Evolutionary conservation across 2,329 filamentous ascomycete genomes (phyloP).

Genomic region (Penicillium sclerotiorum): DNA sequence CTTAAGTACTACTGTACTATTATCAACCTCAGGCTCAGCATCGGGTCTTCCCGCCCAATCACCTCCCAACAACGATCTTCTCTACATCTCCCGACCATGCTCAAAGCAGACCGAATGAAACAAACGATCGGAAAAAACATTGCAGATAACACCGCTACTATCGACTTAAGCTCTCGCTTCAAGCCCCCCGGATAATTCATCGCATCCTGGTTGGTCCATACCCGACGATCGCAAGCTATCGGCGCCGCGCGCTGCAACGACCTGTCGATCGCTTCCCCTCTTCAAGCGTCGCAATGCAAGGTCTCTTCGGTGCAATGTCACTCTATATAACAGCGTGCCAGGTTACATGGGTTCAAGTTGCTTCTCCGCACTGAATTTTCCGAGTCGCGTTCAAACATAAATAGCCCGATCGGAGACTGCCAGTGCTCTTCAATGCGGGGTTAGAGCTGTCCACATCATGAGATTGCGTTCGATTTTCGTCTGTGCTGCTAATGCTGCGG

Average conservation of each 20-base stretch:
- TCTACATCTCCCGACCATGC: too few species aligned
- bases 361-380: conserved; percentile 5
- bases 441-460: not conserved
- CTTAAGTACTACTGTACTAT: too few species aligned
- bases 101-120: too few species aligned
- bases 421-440: not conserved
- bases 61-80: too few species aligned
- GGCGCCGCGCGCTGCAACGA: not conserved
- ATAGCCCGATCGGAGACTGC: not conserved
- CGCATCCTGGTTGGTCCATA: conserved; percentile 10
- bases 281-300: conserved; percentile 9
- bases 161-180: not conserved
- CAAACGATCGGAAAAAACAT: too few species aligned
- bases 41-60: too few species aligned
- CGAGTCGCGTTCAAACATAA: not conserved
- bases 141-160: not conserved
- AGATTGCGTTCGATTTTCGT: not conserved
- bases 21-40: too few species aligned
- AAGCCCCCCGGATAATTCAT: conserved; percentile 9
- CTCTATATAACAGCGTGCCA: conserved; percentile 3
- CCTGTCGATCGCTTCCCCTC: conserved; percentile 11
- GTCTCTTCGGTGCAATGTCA: conserved; percentile 11
- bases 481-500: not conserved
- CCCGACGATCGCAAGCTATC: conserved; percentile 10
- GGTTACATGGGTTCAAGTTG: conserved; percentile 11